Percentiles rank a stretch among this genome's conserved stretches.
These are phyloP conservation scores for Moricandia moricandioides DNA, from an alignment of 345 rosid genomes.

Conservation along the genomic window DNA sequence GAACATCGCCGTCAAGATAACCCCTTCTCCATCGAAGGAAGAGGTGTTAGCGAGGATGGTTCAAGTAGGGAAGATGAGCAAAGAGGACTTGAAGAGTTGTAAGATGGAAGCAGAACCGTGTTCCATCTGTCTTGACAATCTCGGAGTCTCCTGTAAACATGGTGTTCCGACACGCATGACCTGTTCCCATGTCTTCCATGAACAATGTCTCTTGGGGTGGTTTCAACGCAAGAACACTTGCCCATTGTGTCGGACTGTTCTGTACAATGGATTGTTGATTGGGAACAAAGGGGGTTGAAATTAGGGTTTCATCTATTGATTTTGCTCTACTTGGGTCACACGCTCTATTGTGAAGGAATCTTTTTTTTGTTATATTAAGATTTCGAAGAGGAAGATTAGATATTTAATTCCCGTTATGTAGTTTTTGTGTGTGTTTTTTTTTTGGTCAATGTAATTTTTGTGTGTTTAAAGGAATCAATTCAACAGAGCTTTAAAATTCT, in stretches of 20 bases:
- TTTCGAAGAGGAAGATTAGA: not conserved
- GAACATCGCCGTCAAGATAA: not conserved
- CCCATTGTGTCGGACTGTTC: not conserved
- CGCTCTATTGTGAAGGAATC: not conserved
- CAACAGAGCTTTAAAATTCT: too few relatives aligned
- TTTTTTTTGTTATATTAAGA: too few relatives aligned
- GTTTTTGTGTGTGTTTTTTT: too few relatives aligned
- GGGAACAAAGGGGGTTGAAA: not conserved
- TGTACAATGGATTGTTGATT: not conserved
- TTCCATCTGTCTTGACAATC: not conserved
- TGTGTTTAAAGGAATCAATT: too few relatives aligned
- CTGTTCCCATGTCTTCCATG: not conserved
- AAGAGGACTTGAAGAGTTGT: not conserved
- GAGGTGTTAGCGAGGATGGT: not conserved
- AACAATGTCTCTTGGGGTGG: not conserved
- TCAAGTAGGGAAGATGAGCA: not conserved
- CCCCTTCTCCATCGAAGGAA: not conserved
- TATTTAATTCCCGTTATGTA: too few relatives aligned
- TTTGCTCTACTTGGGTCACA: not conserved
- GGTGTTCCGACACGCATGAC: not conserved
- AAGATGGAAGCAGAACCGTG: not conserved
- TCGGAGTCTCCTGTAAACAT: not conserved
- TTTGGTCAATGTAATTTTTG: too few relatives aligned
- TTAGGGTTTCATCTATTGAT: not conserved
- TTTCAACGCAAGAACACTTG: not conserved